These are phyloP conservation scores for Mortierella sp. DNA, from an alignment of 371 early-diverging fungal genomes.

Conservation along the genomic window DNA sequence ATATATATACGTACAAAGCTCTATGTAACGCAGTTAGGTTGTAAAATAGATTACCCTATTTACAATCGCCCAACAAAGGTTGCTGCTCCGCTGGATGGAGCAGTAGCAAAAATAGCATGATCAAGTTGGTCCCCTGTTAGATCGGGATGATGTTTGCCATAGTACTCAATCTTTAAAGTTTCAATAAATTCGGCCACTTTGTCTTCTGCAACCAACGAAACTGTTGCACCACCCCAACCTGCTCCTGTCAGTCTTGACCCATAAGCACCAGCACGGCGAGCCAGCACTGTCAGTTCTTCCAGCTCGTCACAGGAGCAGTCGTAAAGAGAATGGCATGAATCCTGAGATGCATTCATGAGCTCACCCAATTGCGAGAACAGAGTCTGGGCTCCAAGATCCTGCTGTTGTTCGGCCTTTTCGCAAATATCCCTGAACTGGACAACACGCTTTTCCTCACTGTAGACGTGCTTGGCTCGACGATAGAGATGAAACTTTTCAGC, in stretches of 20 bases:
- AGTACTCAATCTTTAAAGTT: conserved; percentile 78
- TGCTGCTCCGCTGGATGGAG: conserved; percentile 72
- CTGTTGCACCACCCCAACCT: conserved; percentile 97
- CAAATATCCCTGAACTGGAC: conserved; percentile 82
- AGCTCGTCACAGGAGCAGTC: conserved; percentile 93
- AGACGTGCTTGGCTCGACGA: conserved; percentile 87
- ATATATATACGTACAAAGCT: too few relatives aligned
- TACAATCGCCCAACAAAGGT: conserved; percentile 52
- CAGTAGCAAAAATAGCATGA: conserved; percentile 71
- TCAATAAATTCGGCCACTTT: conserved; percentile 73
- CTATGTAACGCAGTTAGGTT: too few relatives aligned
- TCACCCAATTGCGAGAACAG: conserved; percentile 68
- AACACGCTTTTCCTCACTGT: conserved; percentile 87
- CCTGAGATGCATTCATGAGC: conserved; percentile 93
- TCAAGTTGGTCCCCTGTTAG: conserved; percentile 64
- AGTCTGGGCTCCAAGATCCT: conserved; percentile 17
- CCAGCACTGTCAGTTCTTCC: conserved; percentile 83
- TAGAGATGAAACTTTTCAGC: conserved; percentile 83
- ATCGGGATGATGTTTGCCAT: conserved; percentile 69
- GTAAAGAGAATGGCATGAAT: conserved; percentile 82
- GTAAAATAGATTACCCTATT: not conserved
- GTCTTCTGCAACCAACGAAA: conserved; percentile 82
- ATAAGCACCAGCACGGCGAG: conserved; percentile 77
- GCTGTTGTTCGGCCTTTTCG: conserved; percentile 54
- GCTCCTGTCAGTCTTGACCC: conserved; percentile 94